A percentile compares a stretch with the other conserved stretches of the same genome.
Evolutionary conservation across 2,329 filamentous ascomycete species (phyloP).

Genomic region (Cryphonectria nitschkei): DNA sequence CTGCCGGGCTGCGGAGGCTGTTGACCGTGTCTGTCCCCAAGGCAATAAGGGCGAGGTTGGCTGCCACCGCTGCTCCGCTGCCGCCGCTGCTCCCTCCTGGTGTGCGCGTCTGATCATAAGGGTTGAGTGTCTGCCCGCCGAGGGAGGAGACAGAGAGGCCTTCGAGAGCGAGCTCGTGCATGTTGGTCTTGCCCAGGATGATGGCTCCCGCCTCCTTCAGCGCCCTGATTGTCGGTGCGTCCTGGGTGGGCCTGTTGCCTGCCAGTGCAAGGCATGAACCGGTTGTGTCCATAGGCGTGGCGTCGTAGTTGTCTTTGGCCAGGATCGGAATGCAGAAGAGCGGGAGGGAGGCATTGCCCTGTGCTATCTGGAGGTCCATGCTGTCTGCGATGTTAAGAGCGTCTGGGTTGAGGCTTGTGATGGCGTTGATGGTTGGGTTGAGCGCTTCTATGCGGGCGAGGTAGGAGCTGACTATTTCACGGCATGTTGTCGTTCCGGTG

Average conservation of each 20-base stretch:
- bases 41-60: conserved; percentile 59
- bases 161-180: conserved; percentile 68
- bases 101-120: conserved; percentile 67
- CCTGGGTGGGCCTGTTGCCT: conserved; percentile 46
- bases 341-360: conserved; percentile 52
- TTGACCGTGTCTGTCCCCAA: conserved; percentile 67
- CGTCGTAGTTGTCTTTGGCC: conserved; percentile 68
- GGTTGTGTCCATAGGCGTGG: conserved; percentile 59
- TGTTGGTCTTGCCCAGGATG: conserved; percentile 62
- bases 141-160: conserved; percentile 65
- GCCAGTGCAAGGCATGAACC: conserved; percentile 56
- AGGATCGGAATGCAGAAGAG: conserved; percentile 66
- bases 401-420: conserved; percentile 55
- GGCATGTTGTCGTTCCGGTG: conserved; percentile 56
- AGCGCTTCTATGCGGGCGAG: conserved; percentile 59
- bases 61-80: conserved; percentile 60
- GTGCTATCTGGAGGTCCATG: conserved; percentile 50
- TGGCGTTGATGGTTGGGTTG: conserved; percentile 61
- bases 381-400: conserved; percentile 49
- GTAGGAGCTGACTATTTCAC: conserved; percentile 57
- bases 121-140: conserved; percentile 67
- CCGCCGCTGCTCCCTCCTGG: conserved; percentile 68
- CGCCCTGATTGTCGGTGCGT: conserved; percentile 54
- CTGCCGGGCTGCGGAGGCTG: conserved; percentile 63
- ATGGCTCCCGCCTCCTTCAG: conserved; percentile 56